Evolutionary conservation across 2,329 filamentous ascomycete genomes (phyloP), one percentile per base, ranked within the genome.

Genomic region (Xylaria sp.): DNA sequence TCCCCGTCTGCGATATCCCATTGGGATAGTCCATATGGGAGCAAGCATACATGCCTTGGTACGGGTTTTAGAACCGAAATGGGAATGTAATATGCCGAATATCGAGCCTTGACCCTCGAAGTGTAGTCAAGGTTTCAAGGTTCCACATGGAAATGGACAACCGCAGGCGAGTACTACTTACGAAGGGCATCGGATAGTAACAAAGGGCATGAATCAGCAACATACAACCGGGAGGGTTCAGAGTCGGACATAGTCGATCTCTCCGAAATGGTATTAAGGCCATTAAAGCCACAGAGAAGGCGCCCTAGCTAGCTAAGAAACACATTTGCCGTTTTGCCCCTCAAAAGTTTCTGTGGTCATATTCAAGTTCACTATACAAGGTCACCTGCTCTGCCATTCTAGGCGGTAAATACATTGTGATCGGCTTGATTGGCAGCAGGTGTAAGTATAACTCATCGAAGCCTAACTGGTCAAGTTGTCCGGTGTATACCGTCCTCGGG

Each of bases 381-480:
- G 21, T 25, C 37, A 33, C 12, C 31, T 42, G 14, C n/a, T 49
- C 15, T 21, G 21, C 15, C 5, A 40, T 21, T n/a, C 40, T 47
- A 25, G 47, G 53, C 57, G 23, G 40, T 42, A 25, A 59, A 21
- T 31, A 33, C 43, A 19, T 28, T 40, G 38, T 49, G 50, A 43
- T 51, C 6, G 28, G n/a, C 23, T 42, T 14, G 21, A 17, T 35
- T 15, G 5, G 14, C 21, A 28, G 21, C 6, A 11, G 5, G 49
- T 31, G 5, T 14, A 14, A 31, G 15, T 8, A 21, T 54, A 17
- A 9, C 23, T 6, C n/a, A 40, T 12, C n/a, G 21, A 52, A 53
- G 57, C 42, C 50, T 31, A 35, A 42, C 17, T 51, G 35, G 35
- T 23, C 9, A 43, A 45, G 19, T 17, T 21, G 7, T 43, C 28